Base-by-base conservation (phyloP, 202 grass and related monocot genomes). In the Elaeis oleifera region DNA sequence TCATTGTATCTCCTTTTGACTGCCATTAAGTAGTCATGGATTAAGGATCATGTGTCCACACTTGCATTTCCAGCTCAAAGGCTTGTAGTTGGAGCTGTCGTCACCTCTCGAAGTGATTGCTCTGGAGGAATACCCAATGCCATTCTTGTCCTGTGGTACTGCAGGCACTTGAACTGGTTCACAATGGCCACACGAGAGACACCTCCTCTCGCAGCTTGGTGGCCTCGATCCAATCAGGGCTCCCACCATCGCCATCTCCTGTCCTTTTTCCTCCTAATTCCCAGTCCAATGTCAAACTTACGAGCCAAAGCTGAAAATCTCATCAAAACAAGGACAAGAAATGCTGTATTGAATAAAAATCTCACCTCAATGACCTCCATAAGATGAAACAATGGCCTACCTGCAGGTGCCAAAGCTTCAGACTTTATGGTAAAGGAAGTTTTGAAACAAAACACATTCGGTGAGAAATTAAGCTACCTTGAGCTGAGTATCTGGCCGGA, bases 101-200 rank as follows among this genome's bases (percentile, higher is more conserved):
- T 72, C 63, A 51, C 5, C 55, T 2, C 64, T 39, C 24, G n/a
- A 60, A 31, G 49, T 53, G 28, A 16, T 32, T 54, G 16, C 26
- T 2, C 60, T 27, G 60, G 56, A 69, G 58, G 36, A 63, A 15
- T 52, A 59, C 19, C 71, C 36, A 5, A 23, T 6, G 9, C 8
- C 20, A 5, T 6, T 31, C 18, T 62, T 64, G 28, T 63, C 64
- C 18, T 73, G 73, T 21, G 77, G 78, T 17, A 78, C 69, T 0
- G 85, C 72, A 7, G 85, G 85, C 52, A 89, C 85, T 63, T 89
- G 85, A 70, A 89, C 85, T 49, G 85, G 77, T 68, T 89, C 80
- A 68, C 85, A 89, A 14, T 75, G 74, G 6, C 78, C 74, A 72
- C 81, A 84, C 1, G 57, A 59, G 15, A 76, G 50, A 70, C 80